A percentile compares a stretch with the other conserved stretches of the same genome.
phyloP scores from a whole-genome alignment of 176 grass and related monocot species.

The Aegilops bicornis region DNA sequence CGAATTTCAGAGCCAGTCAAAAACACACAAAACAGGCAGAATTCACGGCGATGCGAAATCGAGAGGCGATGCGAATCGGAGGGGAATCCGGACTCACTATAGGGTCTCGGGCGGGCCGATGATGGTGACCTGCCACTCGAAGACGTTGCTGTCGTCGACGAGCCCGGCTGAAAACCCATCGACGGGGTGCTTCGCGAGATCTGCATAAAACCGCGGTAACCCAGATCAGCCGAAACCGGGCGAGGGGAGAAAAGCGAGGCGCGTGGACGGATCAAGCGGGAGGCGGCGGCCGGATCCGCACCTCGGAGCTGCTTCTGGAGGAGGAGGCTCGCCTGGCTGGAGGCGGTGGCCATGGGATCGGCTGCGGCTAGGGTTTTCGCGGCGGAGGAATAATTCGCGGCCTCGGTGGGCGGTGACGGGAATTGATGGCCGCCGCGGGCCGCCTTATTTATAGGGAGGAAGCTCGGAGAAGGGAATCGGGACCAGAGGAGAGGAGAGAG shows the following conservation, averaged over 20 bases:
- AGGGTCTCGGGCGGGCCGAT: conserved; percentile 93
- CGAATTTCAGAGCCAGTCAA: not conserved
- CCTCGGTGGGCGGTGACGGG: conserved; percentile 10
- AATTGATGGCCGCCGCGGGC: conserved; percentile 40
- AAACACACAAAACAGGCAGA: conserved; percentile 2
- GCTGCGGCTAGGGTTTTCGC: conserved; percentile 44
- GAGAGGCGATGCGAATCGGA: not conserved
- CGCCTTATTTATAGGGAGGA: conserved; percentile 56
- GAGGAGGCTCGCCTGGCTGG: conserved; percentile 79
- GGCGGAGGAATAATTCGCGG: conserved; percentile 20
- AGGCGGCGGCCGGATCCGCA: conserved; percentile 29
- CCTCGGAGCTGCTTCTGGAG: conserved; percentile 92
- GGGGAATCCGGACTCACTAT: conserved; percentile 69
- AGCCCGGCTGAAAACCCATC: conserved; percentile 84
- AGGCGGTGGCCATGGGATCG: conserved; percentile 59
- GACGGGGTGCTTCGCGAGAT: conserved; percentile 84
- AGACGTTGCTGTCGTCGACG: conserved; percentile 86
- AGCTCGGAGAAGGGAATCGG: conserved; percentile 38
- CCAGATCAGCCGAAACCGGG: conserved; percentile 11
- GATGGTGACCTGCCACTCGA: conserved; percentile 96
- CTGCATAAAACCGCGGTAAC: conserved; percentile 32
- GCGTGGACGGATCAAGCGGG: not conserved
- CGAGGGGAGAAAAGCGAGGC: not conserved
- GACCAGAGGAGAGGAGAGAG: not conserved
- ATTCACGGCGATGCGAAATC: not conserved